Conservation (phyloP, 495 filamentous ascomycete genomes). For the Penicillium atrosanguineum region DNA sequence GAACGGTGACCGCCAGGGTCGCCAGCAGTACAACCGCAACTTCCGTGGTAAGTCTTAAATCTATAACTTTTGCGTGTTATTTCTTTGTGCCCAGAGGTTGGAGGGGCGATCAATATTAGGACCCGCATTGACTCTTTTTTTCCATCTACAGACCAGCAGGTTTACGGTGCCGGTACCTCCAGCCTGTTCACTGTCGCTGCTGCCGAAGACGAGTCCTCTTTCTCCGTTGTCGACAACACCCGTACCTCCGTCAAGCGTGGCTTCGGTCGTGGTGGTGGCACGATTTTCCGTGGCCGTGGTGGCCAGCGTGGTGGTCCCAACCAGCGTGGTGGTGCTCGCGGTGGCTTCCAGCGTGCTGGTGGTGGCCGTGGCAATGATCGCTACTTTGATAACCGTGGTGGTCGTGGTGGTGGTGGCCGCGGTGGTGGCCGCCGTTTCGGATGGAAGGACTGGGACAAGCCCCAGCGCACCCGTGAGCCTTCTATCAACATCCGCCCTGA, state of each 20-base stretch:
- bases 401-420: conserved; percentile 57
- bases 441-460: conserved; percentile 99
- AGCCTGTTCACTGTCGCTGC: conserved; percentile 84
- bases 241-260: conserved; percentile 77
- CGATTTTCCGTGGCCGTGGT: conserved; percentile 85
- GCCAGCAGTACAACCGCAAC: conserved; percentile 86
- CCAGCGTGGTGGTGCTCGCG: conserved; percentile 49
- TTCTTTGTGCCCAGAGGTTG: conserved; percentile 5
- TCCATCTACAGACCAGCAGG: conserved; percentile 76
- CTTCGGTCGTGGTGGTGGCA: conserved; percentile 83
- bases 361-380: conserved; percentile 67
- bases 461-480: conserved; percentile 89
- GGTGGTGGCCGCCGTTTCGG: conserved; percentile 80
- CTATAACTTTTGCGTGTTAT: conserved; percentile 13
- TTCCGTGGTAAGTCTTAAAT: conserved; percentile 66
- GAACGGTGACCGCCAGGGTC: conserved; percentile 74
- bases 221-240: conserved; percentile 96
- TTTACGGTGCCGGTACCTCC: conserved; percentile 87
- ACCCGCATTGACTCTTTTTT: conserved; percentile 2
- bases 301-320: conserved; percentile 51
- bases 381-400: conserved; percentile 57
- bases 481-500: conserved; percentile 92
- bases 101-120: neutral
- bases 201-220: conserved; percentile 93
- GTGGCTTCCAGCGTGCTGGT: conserved; percentile 65